Evolutionary conservation across 2,329 filamentous ascomycete species (phyloP).

Genomic region (Neopestalotiopsis clavispora): DNA sequence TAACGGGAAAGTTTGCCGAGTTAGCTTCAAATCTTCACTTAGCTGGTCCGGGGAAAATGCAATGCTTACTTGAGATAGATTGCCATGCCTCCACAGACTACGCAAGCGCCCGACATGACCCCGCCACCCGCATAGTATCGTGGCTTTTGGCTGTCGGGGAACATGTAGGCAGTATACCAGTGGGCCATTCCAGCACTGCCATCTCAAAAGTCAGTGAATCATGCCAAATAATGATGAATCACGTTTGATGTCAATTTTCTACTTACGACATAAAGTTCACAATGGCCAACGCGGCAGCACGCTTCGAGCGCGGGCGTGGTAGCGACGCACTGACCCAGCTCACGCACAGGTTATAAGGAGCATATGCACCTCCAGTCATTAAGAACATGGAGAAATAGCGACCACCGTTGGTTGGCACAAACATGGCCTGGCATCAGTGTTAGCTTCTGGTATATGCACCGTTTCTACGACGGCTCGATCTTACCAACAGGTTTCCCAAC

Average conservation of each 20-base stretch:
- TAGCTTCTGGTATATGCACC: background rate
- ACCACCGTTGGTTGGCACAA: constrained; percentile 26
- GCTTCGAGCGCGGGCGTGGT: constrained; percentile 29
- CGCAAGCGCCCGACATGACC: constrained; percentile 31
- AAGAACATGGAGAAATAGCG: constrained; percentile 29
- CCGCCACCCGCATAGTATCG: constrained; percentile 34
- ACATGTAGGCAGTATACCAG: constrained; percentile 37
- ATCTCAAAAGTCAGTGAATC: background rate
- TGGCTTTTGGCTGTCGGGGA: constrained; percentile 35
- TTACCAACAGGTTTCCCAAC: constrained; percentile 15
- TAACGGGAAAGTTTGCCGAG: background rate
- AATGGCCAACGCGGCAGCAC: constrained; percentile 29
- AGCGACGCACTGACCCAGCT: constrained; percentile 29
- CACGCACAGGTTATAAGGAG: constrained; percentile 24
- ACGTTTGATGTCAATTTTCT: background rate
- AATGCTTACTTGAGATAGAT: constrained; percentile 31
- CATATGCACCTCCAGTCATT: constrained; percentile 26
- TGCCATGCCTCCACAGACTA: constrained; percentile 28
- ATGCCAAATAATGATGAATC: background rate
- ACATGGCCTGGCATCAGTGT: constrained; percentile 17
- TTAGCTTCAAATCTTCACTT: background rate
- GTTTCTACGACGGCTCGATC: background rate
- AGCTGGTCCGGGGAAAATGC: background rate
- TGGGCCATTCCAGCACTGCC: constrained; percentile 24
- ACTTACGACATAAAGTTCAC: constrained; percentile 29